Conservation (phyloP, 2,329 filamentous ascomycete genomes). For the Diaporthe destruens region DNA sequence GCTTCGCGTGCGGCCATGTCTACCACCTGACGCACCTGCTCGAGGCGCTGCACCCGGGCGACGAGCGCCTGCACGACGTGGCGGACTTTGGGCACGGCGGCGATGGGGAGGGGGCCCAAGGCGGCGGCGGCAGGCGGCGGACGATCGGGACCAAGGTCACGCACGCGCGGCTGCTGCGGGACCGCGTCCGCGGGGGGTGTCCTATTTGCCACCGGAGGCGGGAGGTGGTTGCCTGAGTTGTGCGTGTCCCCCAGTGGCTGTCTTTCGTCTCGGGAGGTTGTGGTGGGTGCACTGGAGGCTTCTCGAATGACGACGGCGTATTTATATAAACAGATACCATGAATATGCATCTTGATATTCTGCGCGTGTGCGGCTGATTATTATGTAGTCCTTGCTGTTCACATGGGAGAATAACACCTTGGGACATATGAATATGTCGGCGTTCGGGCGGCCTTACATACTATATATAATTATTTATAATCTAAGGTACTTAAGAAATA, state of each 20-base stretch:
- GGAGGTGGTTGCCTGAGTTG: slow-evolving; percentile 43
- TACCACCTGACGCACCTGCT: slow-evolving; percentile 83
- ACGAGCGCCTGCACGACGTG: slow-evolving; percentile 56
- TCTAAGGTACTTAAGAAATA: too few relatives aligned
- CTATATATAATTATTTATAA: too few relatives aligned
- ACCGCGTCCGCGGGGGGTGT: slow-evolving; percentile 76
- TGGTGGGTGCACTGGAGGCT: neutral
- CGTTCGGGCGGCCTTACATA: too few relatives aligned
- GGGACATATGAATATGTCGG: too few relatives aligned
- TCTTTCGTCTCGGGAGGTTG: neutral
- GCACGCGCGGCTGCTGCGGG: slow-evolving; percentile 81
- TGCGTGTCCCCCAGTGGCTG: too few relatives aligned
- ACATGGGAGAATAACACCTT: too few relatives aligned
- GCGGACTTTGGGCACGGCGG: slow-evolving; percentile 57
- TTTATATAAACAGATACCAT: slow-evolving; percentile 32
- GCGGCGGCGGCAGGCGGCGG: slow-evolving; percentile 56
- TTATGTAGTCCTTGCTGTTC: too few relatives aligned
- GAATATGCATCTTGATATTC: slow-evolving; percentile 24
- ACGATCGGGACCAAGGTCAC: slow-evolving; percentile 90
- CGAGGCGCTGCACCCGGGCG: slow-evolving; percentile 61
- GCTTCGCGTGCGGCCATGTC: slow-evolving; percentile 85
- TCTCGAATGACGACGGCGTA: neutral
- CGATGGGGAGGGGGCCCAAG: slow-evolving; percentile 52
- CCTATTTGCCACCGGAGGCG: slow-evolving; percentile 64
- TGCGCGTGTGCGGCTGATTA: too few relatives aligned